These are phyloP conservation scores for Talaromyces sp. DNA, from an alignment of 2,329 filamentous ascomycete species.

Conservation along the genomic window DNA sequence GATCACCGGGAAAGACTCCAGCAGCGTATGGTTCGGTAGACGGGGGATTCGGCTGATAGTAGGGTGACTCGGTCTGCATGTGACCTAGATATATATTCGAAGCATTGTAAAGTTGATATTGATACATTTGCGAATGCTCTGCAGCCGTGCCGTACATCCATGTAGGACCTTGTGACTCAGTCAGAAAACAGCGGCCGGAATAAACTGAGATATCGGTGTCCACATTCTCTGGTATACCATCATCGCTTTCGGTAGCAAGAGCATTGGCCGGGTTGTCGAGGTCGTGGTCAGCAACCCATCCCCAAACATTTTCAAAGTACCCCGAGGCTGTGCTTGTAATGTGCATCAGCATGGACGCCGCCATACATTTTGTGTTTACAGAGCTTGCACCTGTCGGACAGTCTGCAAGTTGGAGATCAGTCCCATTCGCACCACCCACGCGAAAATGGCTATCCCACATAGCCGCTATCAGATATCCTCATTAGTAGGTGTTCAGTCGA, in stretches of 20 bases:
- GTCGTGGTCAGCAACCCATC: conserved; percentile 37
- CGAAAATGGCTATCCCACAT: conserved; percentile 38
- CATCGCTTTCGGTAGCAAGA: not conserved
- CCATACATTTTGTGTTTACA: conserved; percentile 28
- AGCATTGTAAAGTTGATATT: conserved; percentile 64
- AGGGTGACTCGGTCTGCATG: conserved; percentile 69
- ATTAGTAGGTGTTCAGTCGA: not conserved
- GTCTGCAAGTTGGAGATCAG: conserved; percentile 30
- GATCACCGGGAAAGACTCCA: conserved; percentile 34
- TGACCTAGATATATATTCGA: conserved; percentile 53
- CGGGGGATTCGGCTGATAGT: conserved; percentile 43
- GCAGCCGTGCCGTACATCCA: conserved; percentile 66
- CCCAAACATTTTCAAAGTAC: conserved; percentile 38
- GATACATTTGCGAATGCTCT: conserved; percentile 68
- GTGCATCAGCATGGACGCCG: conserved; percentile 58
- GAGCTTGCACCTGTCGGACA: conserved; percentile 31
- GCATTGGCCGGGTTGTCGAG: conserved; percentile 27
- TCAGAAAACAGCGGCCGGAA: conserved; percentile 52
- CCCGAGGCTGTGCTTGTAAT: conserved; percentile 54
- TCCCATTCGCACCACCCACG: conserved; percentile 40
- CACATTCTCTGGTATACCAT: not conserved
- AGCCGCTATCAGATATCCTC: conserved; percentile 10
- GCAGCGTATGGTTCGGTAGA: not conserved
- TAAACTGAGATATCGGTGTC: conserved; percentile 64
- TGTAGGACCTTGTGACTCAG: conserved; percentile 47